Conservation (phyloP, 441 rosid genomes). For the Erodium trifolium region DNA sequence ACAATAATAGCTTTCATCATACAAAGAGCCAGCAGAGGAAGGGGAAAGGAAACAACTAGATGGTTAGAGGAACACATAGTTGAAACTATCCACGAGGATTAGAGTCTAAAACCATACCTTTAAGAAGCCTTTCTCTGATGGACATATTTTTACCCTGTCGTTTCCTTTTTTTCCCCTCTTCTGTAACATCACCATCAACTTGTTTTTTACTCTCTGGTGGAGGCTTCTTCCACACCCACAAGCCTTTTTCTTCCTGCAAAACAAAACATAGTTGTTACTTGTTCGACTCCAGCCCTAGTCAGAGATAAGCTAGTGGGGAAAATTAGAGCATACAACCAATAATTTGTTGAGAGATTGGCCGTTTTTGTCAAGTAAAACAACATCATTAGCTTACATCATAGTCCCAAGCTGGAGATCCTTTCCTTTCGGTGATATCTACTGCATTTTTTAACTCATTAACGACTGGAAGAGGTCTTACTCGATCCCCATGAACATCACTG, state of each 20-base stretch:
- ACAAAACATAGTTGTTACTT: not conserved
- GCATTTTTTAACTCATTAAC: slow-evolving; percentile 51
- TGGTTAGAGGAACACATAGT: not conserved
- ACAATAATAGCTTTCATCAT: not conserved
- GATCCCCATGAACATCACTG: slow-evolving; percentile 71
- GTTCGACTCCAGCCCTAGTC: not conserved
- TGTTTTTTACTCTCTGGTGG: not conserved
- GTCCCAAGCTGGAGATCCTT: slow-evolving; percentile 63
- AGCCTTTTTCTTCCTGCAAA: not conserved
- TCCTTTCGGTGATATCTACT: slow-evolving; percentile 48
- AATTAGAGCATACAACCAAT: not conserved
- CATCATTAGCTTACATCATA: slow-evolving; percentile 44
- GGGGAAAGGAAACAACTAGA: not conserved
- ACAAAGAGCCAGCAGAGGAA: not conserved
- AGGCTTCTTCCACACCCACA: not conserved
- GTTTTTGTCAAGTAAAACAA: not conserved
- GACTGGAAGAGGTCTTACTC: slow-evolving; percentile 59
- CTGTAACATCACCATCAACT: not conserved
- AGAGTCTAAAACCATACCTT: not conserved
- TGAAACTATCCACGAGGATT: not conserved
- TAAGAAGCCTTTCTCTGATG: not conserved
- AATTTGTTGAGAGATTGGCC: no score
- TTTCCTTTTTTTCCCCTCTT: not conserved
- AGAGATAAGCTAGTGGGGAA: not conserved
- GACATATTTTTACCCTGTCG: not conserved